Base-by-base conservation (phyloP, 345 rosid species). In the Lepidium africanum region DNA sequence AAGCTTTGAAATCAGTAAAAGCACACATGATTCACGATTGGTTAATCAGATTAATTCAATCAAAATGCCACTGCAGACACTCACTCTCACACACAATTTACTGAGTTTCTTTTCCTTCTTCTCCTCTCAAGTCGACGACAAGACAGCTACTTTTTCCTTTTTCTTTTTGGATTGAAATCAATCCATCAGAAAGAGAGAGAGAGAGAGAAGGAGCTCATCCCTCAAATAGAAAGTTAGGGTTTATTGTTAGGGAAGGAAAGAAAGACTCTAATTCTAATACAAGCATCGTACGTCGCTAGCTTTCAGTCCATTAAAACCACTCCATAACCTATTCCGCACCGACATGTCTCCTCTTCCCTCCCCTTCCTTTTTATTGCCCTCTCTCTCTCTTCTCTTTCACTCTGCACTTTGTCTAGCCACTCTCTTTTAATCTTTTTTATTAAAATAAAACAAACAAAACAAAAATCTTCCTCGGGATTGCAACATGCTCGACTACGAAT, bases 401-500 rank as follows among this genome's bases (percentile, higher is more conserved):
- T 63, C 14, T 63, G 32, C 70, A 25, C 56, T 51, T n/a, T 52
- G 37, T 6, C 27, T 32, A 13, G 1, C 12, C 25, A 30, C 33
- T 0, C 33, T 30, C 6, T 4, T 27, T 27, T 27, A 4, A 27
- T 5, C 5, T 27, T 30, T 27, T 27, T 27, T 27, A 27, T 27
- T 27, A 27, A 27, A 5, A 25, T 0, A 27, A 30, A 10, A n/a
- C n/a, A n/a, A n/a, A n/a, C n/a, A n/a, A 5, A 9, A 36, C 11
- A 33, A 53, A 37, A 46, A 72, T 75, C 78, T 69, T 75, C 59
- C 73, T 75, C 65, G 78, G 78, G 78, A 75, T 75, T 27, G 40
- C 16, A 76, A 71, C 72, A 91, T 91, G 97, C 47, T 88, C 84
- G 97, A 84, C 67, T 91, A 89, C 80, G 96, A 85, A 63, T 91